A percentile compares a stretch with the other conserved stretches of the same genome.
phyloP scores from a whole-genome alignment of 2,329 filamentous ascomycete species.

The Colletotrichum simmondsii region DNA sequence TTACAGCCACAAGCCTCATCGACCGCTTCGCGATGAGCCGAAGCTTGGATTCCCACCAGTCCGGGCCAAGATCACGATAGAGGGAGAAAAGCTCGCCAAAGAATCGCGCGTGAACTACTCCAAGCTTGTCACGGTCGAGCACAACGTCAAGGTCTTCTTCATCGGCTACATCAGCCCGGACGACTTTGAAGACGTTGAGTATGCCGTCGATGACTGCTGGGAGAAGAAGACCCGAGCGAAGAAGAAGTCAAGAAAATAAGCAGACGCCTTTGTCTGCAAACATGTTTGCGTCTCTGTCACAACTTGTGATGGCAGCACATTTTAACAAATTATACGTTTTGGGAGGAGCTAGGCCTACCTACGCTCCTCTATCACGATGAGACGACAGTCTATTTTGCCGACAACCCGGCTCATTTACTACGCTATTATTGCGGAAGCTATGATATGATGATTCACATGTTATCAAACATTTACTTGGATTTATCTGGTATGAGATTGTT shows the following conservation, averaged over 20 bases:
- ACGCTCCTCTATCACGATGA: not conserved
- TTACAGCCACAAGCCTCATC: conserved; percentile 46
- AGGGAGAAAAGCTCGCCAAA: conserved; percentile 56
- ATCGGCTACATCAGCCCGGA: conserved; percentile 57
- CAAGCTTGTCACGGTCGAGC: conserved; percentile 66
- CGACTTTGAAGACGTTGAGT: conserved; percentile 53
- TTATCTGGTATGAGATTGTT: not conserved
- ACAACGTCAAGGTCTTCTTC: conserved; percentile 68
- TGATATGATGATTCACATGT: not conserved
- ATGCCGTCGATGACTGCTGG: conserved; percentile 63
- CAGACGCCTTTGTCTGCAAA: not conserved
- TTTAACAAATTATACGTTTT: conserved; percentile 11
- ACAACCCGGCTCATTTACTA: not conserved
- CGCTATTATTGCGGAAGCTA: not conserved
- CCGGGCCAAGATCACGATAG: conserved; percentile 52
- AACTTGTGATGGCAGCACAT: not conserved
- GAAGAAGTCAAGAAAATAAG: conserved; percentile 8
- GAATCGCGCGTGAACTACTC: conserved; percentile 69
- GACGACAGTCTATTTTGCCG: conserved; percentile 6
- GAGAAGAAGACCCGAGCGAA: conserved; percentile 53
- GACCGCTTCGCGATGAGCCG: conserved; percentile 52
- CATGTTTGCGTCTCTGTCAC: conserved; percentile 12
- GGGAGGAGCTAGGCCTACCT: not conserved
- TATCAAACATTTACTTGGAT: not conserved
- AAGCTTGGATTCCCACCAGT: conserved; percentile 60